Percentiles rank a stretch among this genome's conserved stretches.
Evolutionary conservation across 2,329 filamentous ascomycete species (phyloP).

Genomic region (Fusarium sp.): DNA sequence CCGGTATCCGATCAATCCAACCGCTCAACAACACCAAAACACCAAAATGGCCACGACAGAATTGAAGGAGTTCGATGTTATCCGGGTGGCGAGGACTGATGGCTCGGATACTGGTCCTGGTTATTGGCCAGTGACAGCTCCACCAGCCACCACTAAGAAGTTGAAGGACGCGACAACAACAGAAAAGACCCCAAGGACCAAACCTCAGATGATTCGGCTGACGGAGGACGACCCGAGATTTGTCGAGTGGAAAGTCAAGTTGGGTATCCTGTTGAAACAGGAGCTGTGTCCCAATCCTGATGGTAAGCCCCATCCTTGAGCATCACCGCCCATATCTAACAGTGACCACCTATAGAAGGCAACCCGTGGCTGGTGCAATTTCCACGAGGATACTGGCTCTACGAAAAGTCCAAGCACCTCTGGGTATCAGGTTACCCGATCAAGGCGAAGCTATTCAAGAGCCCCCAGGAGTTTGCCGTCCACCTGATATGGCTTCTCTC

Average conservation of each 20-base stretch:
- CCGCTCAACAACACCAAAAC: neutral
- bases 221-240: slow-evolving; percentile 55
- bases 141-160: slow-evolving; percentile 48
- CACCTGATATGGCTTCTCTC: slow-evolving; percentile 62
- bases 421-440: slow-evolving; percentile 60
- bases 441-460: slow-evolving; percentile 59
- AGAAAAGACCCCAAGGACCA: slow-evolving; percentile 51
- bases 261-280: slow-evolving; percentile 56
- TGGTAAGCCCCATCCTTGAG: slow-evolving; percentile 42
- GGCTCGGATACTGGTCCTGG: slow-evolving; percentile 55
- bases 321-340: slow-evolving; percentile 22
- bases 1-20: neutral
- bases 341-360: slow-evolving; percentile 47
- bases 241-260: slow-evolving; percentile 55
- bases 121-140: slow-evolving; percentile 52
- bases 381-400: slow-evolving; percentile 56
- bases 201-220: slow-evolving; percentile 55
- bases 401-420: slow-evolving; percentile 58
- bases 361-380: slow-evolving; percentile 56
- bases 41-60: slow-evolving; percentile 43
- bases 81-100: slow-evolving; percentile 56
- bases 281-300: slow-evolving; percentile 53
- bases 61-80: slow-evolving; percentile 52
- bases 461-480: slow-evolving; percentile 61
- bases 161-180: slow-evolving; percentile 45